These are phyloP conservation scores for Fusarium dlaminii DNA, from an alignment of 2,329 filamentous ascomycete species.

Conservation along the genomic window DNA sequence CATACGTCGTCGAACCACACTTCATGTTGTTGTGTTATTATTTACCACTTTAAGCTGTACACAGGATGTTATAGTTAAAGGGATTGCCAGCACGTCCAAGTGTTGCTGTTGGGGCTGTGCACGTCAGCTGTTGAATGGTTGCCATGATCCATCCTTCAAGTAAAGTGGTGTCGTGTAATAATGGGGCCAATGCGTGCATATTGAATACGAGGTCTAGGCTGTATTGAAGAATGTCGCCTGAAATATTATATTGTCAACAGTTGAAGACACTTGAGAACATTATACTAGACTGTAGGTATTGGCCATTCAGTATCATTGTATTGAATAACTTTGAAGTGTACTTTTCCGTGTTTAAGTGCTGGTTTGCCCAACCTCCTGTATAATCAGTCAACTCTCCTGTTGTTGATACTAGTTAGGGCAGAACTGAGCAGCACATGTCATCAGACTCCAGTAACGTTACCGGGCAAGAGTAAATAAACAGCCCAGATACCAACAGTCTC, in stretches of 20 bases:
- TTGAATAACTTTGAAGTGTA: neutral
- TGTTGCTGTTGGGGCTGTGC: neutral
- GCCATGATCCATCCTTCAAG: neutral
- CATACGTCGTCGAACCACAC: neutral
- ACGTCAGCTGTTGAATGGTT: slow-evolving; percentile 10
- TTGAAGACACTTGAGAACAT: neutral
- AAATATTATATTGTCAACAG: neutral
- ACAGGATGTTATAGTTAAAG: neutral
- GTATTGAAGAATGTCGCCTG: neutral
- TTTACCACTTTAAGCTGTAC: neutral
- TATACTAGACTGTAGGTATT: too few species aligned
- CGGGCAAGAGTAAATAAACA: neutral
- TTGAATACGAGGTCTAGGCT: slow-evolving; percentile 17
- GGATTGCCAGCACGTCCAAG: neutral
- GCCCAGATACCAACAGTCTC: neutral
- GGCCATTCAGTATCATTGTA: neutral
- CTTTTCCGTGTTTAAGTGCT: neutral
- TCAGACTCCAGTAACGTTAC: neutral
- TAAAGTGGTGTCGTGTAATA: neutral
- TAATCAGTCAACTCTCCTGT: neutral
- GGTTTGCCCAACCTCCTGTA: neutral
- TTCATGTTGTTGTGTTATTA: neutral
- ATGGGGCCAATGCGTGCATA: neutral
- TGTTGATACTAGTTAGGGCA: neutral
- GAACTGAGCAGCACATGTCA: neutral